Base-by-base conservation (phyloP, 192 early-diverging fungal genomes). In the Dissophora globulifera region DNA sequence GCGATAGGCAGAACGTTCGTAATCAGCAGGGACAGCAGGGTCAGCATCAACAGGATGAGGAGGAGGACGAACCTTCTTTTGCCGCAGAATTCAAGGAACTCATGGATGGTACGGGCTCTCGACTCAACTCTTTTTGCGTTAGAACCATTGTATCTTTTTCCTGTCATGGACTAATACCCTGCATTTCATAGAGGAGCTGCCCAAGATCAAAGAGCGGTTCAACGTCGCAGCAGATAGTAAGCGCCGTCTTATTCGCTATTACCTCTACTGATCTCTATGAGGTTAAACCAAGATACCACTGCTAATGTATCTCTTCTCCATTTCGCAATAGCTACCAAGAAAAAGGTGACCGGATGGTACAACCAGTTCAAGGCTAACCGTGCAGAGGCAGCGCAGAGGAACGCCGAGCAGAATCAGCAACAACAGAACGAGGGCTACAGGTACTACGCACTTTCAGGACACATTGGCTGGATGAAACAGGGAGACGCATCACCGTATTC, bases 301-400 rank as follows among this genome's bases (percentile, higher is more conserved):
- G n/a, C n/a, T n/a, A n/a, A n/a, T n/a, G n/a, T n/a, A 10, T 20
- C 22, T 50, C n/a, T 27, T 10, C 59, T 65, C 17, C 10, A 30
- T 22, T 35, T 16, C 22, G 25, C 26, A 5, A 13, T 59, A 87
- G 86, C 82, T 32, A 83, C 86, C 56, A 87, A 87, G 70, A 85
- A 85, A 49, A 87, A 87, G 67, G 80, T 84, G 4, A 65, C 78
- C 26, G 84, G 85, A 52, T 83, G 81, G 69, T 87, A 85, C n/a
- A 84, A 83, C 50, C 75, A 81, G 26, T 57, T 87, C 29, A 87
- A 84, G 61, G 56, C 71, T 20, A 65, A 48, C 22, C 67, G 62
- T 23, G 60, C 66, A 16, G 72, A 66, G 50, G 57, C 72, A 54
- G 52, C 72, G 1, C 61, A 63, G 42, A 63, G 55, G 58, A 57